Evolutionary conservation across 78 protist genomes (phyloP).

Genomic region (Dictyostelium citrinum): DNA sequence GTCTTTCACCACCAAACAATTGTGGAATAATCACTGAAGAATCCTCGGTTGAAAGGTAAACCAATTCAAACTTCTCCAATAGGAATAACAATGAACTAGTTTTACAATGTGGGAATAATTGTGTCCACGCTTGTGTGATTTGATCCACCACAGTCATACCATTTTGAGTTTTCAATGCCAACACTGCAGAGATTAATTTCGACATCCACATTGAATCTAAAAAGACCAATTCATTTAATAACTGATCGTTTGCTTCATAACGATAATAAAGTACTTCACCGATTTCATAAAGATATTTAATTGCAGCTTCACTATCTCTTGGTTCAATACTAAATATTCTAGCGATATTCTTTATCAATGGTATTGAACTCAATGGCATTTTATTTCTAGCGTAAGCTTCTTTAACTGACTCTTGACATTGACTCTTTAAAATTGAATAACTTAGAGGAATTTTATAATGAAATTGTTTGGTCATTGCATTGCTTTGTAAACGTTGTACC

Average conservation of each 20-base stretch:
- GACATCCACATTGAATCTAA: conserved; percentile 49
- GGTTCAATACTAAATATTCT: conserved; percentile 15
- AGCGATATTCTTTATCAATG: not conserved
- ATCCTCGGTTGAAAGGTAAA: conserved; percentile 9
- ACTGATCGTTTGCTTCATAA: conserved; percentile 19
- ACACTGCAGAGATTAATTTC: not conserved
- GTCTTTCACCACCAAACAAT: conserved; percentile 47
- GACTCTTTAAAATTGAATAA: conserved; percentile 16
- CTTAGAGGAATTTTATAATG: conserved; percentile 20
- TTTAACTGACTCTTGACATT: not conserved
- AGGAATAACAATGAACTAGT: not conserved
- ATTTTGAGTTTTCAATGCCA: conserved; percentile 41
- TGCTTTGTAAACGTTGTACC: not conserved
- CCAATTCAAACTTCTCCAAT: conserved; percentile 37
- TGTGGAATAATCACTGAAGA: conserved; percentile 26
- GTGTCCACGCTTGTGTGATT: not conserved
- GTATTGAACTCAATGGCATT: conserved; percentile 19
- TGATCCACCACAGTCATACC: conserved; percentile 13
- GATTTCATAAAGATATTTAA: conserved; percentile 15
- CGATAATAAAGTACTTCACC: conserved; percentile 33
- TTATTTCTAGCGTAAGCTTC: not conserved
- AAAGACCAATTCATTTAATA: conserved; percentile 35
- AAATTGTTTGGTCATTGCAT: conserved; percentile 9
- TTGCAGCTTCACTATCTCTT: conserved; percentile 27
- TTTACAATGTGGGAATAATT: not conserved